These are phyloP conservation scores for Iris macrosiphon DNA, from an alignment of 106 monocot species.

Conservation along the genomic window DNA sequence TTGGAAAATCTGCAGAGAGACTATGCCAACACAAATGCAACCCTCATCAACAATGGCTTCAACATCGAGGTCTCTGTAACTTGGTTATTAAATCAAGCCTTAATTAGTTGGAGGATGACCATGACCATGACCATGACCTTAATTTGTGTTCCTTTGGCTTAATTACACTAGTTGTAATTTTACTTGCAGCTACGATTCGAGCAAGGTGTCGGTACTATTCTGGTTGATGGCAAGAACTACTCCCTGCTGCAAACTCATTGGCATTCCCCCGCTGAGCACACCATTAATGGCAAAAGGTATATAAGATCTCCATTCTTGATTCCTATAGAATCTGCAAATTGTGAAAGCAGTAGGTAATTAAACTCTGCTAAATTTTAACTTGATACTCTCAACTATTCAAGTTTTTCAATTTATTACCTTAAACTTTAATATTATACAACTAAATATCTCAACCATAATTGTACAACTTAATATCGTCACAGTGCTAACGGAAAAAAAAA, in stretches of 20 bases:
- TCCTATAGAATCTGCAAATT: too few species aligned
- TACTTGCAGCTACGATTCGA: conserved; percentile 37
- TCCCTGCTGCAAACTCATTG: conserved; percentile 43
- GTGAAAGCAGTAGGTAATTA: too few species aligned
- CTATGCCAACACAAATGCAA: conserved; percentile 32
- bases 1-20: conserved; percentile 18
- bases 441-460: too few species aligned
- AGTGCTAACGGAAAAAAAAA: too few species aligned
- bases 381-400: too few species aligned
- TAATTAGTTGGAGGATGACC: neutral
- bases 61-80: conserved; percentile 34
- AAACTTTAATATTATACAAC: too few species aligned
- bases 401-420: too few species aligned
- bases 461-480: too few species aligned
- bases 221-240: conserved; percentile 53
- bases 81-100: neutral
- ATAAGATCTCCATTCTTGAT: too few species aligned
- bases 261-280: conserved; percentile 80
- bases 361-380: too few species aligned
- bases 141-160: neutral
- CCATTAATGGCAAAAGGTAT: conserved; percentile 44
- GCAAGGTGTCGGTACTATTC: conserved; percentile 15
- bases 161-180: too few species aligned
- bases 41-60: conserved; percentile 47
- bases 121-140: neutral